A percentile compares a stretch with the other conserved stretches of the same genome.
Evolutionary conservation across 345 rosid species (phyloP).

Genomic region (Eucalyptus paniculata): DNA sequence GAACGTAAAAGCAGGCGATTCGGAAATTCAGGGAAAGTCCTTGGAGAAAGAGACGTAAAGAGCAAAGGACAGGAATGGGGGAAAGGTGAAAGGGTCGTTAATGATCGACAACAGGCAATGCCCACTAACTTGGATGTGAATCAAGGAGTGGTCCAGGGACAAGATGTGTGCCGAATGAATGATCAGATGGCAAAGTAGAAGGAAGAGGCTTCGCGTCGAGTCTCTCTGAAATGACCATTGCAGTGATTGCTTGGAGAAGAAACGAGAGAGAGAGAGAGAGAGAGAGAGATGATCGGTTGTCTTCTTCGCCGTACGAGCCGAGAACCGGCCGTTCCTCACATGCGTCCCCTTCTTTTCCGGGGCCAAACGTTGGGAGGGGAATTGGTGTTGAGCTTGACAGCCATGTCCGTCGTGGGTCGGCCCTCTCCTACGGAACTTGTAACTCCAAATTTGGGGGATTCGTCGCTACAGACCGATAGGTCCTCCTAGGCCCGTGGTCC

Average conservation of each 20-base stretch:
- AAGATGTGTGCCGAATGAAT: background rate
- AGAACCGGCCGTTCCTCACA: background rate
- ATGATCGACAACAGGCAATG: background rate
- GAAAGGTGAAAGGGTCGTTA: background rate
- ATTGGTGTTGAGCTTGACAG: background rate
- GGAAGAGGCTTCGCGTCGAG: background rate
- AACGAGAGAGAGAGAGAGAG: no score
- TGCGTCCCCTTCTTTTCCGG: background rate
- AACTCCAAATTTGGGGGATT: background rate
- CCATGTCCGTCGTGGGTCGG: background rate
- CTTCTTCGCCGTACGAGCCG: background rate
- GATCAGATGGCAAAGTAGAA: background rate
- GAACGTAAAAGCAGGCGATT: background rate
- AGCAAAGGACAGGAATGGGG: background rate
- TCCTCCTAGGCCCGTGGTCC: background rate
- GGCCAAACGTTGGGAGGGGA: background rate
- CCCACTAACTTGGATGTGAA: background rate
- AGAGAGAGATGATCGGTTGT: background rate
- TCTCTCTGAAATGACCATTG: background rate
- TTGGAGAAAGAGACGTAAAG: background rate
- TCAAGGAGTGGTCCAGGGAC: background rate
- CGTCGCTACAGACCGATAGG: background rate
- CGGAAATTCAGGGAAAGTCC: background rate
- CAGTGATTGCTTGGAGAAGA: background rate
- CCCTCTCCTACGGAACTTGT: background rate